phyloP scores from a whole-genome alignment of 2,329 filamentous ascomycete species.

The Periconia digitata region DNA sequence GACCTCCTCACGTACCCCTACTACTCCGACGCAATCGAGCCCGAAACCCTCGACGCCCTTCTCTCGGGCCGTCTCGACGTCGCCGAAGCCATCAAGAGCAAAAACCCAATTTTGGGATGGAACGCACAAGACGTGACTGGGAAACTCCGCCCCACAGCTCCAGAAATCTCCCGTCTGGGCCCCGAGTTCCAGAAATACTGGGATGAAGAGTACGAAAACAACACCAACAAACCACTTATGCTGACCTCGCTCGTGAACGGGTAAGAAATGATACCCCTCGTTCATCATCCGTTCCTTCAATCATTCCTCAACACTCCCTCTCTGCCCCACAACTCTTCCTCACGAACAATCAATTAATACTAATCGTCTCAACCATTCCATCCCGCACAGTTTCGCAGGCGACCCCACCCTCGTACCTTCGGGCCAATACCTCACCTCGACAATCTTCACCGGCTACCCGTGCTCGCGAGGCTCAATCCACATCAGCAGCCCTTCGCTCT shows the following conservation, averaged over 20 bases:
- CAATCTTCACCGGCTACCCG: constrained; percentile 60
- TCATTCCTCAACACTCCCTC: no score
- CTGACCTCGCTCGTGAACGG: constrained; percentile 45
- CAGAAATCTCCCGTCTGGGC: constrained; percentile 56
- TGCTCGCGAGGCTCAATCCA: constrained; percentile 64
- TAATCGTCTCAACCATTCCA: background rate
- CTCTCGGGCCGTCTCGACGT: constrained; percentile 52
- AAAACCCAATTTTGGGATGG: constrained; percentile 58
- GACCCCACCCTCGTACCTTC: constrained; percentile 34
- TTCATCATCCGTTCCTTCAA: background rate
- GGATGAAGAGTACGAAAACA: constrained; percentile 57
- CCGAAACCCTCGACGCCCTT: constrained; percentile 59
- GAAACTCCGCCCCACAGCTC: constrained; percentile 59
- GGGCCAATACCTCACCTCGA: constrained; percentile 56
- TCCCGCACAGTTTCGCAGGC: constrained; percentile 33
- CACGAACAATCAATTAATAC: no score
- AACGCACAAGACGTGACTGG: constrained; percentile 59
- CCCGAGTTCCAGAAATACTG: constrained; percentile 56
- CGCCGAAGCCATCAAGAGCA: constrained; percentile 48
- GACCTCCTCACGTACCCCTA: constrained; percentile 58
- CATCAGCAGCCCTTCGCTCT: constrained; percentile 45
- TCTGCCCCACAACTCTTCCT: no score
- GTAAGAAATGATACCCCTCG: constrained; percentile 21
- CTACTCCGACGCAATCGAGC: constrained; percentile 47
- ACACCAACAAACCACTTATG: constrained; percentile 52